These are phyloP conservation scores for Choiromyces venosus DNA, from an alignment of 495 filamentous ascomycete genomes.

Conservation along the genomic window DNA sequence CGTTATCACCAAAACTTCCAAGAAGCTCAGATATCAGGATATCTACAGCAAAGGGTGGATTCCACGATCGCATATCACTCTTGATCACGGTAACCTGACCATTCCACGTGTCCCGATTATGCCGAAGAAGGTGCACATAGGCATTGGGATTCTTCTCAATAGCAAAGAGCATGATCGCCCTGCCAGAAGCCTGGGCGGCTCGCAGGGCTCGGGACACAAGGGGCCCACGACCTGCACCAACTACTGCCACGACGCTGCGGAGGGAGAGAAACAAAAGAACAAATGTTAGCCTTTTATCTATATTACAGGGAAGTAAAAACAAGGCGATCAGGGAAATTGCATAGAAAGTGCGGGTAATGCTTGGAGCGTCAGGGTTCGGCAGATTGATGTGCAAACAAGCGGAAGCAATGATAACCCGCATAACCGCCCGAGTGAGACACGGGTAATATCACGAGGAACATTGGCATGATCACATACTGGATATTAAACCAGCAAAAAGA, in stretches of 20 bases:
- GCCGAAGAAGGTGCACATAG: slow-evolving; percentile 79
- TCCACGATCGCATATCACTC: slow-evolving; percentile 96
- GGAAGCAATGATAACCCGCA: neutral
- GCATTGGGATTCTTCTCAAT: slow-evolving; percentile 99
- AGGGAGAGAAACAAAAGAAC: neutral
- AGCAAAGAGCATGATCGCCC: slow-evolving; percentile 77
- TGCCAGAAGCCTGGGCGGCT: slow-evolving; percentile 68
- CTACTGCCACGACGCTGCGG: slow-evolving; percentile 69
- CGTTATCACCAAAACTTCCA: slow-evolving; percentile 87
- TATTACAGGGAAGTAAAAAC: neutral
- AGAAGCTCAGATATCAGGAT: slow-evolving; percentile 91
- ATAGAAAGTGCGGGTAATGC: neutral
- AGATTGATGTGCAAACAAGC: neutral
- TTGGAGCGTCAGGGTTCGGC: slow-evolving; percentile 2
- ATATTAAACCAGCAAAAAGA: neutral
- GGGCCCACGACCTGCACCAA: slow-evolving; percentile 85
- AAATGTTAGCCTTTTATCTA: slow-evolving; percentile 18
- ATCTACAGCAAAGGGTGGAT: slow-evolving; percentile 75
- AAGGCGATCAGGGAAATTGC: neutral
- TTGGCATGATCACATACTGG: neutral
- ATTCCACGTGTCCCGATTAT: slow-evolving; percentile 73
- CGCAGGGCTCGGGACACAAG: slow-evolving; percentile 77
- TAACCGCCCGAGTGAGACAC: slow-evolving; percentile 3
- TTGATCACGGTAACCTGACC: slow-evolving; percentile 76
- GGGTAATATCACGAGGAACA: neutral